Evolutionary conservation across 345 rosid genomes (phyloP).

Genomic region (Salix exigua): DNA sequence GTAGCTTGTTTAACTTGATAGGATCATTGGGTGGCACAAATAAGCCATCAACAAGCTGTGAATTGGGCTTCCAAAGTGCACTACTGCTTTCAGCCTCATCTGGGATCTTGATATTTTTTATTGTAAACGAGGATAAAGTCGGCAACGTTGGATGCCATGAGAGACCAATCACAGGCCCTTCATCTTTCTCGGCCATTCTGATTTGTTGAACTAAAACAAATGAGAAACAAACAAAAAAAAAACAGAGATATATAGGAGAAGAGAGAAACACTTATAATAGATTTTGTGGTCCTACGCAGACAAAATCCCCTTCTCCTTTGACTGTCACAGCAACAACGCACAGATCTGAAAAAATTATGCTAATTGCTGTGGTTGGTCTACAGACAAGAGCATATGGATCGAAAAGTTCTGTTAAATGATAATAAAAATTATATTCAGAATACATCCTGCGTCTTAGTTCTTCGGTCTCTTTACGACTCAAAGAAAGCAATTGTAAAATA

Average conservation of each 20-base stretch:
- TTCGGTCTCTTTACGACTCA: too few relatives aligned
- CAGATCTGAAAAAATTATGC: too few relatives aligned
- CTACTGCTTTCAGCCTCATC: constrained; percentile 25
- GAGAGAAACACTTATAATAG: not conserved
- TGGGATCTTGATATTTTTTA: constrained; percentile 9
- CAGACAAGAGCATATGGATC: too few relatives aligned
- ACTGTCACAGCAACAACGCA: too few relatives aligned
- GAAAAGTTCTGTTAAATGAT: too few relatives aligned
- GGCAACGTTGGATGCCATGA: constrained; percentile 82
- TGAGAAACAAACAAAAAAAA: not conserved
- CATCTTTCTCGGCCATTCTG: constrained; percentile 46
- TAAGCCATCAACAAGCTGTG: constrained; percentile 76
- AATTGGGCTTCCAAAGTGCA: constrained; percentile 54
- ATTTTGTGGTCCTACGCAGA: too few relatives aligned
- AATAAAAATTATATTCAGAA: too few relatives aligned
- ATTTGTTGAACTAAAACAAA: not conserved
- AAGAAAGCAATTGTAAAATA: too few relatives aligned
- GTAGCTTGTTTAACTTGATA: constrained; percentile 57
- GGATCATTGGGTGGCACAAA: constrained; percentile 76
- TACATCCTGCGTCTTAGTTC: too few relatives aligned
- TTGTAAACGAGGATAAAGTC: constrained; percentile 17
- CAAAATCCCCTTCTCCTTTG: too few relatives aligned
- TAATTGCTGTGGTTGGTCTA: too few relatives aligned
- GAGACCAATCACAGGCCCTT: constrained; percentile 57
- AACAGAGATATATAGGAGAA: not conserved